Evolutionary conservation across 768 basidiomycete species (phyloP).

Genomic region (Leccinum obscurum): DNA sequence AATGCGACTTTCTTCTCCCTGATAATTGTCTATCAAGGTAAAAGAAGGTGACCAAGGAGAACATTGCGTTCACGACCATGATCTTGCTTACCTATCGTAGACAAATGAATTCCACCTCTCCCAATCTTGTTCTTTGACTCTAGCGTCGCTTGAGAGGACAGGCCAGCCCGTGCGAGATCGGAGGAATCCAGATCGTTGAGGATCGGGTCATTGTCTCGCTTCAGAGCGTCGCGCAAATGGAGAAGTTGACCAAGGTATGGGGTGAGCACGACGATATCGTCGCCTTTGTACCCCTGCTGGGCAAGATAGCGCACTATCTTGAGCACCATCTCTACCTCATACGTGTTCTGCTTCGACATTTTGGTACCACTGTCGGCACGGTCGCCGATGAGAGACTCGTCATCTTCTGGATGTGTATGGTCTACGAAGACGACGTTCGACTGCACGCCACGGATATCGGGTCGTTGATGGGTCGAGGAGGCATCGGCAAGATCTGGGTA

Average conservation of each 20-base stretch:
- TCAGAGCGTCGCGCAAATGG: slow-evolving; percentile 46
- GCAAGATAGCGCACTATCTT: slow-evolving; percentile 64
- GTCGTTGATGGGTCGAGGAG: slow-evolving; percentile 44
- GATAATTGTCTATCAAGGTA: slow-evolving; percentile 58
- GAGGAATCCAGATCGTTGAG: slow-evolving; percentile 61
- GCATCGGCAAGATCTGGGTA: slow-evolving; percentile 67
- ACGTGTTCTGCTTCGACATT: slow-evolving; percentile 60
- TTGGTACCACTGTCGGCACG: slow-evolving; percentile 43
- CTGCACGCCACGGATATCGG: slow-evolving; percentile 51
- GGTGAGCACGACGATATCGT: slow-evolving; percentile 64
- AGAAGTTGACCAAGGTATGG: slow-evolving; percentile 69
- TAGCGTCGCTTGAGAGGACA: slow-evolving; percentile 34
- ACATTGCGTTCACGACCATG: too few species aligned
- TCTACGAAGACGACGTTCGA: slow-evolving; percentile 65
- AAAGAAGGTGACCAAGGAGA: neutral
- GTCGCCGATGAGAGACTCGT: slow-evolving; percentile 40
- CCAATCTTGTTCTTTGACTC: slow-evolving; percentile 38
- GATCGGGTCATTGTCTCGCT: slow-evolving; percentile 52
- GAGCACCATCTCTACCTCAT: slow-evolving; percentile 62
- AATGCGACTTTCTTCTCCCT: slow-evolving; percentile 71
- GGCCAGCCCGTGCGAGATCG: slow-evolving; percentile 57
- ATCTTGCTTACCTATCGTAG: slow-evolving; percentile 55
- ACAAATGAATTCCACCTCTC: slow-evolving; percentile 41
- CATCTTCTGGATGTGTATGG: slow-evolving; percentile 58
- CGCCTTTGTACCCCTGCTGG: slow-evolving; percentile 66